Evolutionary conservation across 805 yeast species (phyloP).

Genomic region (Gaillardinia entomophila): DNA sequence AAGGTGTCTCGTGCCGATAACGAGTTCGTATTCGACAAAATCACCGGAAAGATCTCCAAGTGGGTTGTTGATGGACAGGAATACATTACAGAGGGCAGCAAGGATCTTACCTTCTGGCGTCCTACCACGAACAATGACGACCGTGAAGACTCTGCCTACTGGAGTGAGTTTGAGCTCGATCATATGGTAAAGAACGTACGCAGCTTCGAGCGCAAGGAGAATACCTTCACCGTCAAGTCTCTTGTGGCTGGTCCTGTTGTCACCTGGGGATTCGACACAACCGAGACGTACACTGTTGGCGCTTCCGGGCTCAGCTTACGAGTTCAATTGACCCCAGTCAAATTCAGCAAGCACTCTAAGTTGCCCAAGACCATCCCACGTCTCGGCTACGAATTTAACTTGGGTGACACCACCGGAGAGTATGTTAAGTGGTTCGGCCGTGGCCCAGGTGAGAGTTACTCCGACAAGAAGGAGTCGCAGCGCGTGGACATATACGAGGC

Average conservation of each 20-base stretch:
- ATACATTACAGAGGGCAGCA: constrained; percentile 2
- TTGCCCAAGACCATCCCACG: constrained; percentile 24
- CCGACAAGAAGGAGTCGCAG: constrained; percentile 22
- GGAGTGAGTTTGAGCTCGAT: constrained; percentile 20
- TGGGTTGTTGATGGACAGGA: constrained; percentile 3
- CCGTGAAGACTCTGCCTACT: constrained; percentile 13
- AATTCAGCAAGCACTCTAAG: constrained; percentile 1
- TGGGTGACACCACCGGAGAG: constrained; percentile 9
- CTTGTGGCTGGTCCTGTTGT: constrained; percentile 16
- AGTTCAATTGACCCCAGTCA: constrained; percentile 4
- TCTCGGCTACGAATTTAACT: constrained; percentile 23
- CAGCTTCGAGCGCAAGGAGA: constrained; percentile 1
- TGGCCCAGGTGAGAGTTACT: constrained; percentile 30
- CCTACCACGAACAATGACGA: constrained; percentile 23
- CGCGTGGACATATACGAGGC: constrained; percentile 14
- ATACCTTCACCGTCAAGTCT: constrained; percentile 7
- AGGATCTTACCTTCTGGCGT: constrained; percentile 20
- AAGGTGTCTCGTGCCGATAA: neutral
- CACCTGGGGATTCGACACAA: constrained; percentile 17
- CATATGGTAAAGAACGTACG: constrained; percentile 7
- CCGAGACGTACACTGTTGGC: constrained; percentile 4
- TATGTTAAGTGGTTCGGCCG: constrained; percentile 25
- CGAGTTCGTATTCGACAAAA: constrained; percentile 3
- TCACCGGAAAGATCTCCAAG: constrained; percentile 5
- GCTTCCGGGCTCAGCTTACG: constrained; percentile 2